A percentile compares a stretch with the other conserved stretches of the same genome.
phyloP scores from a whole-genome alignment of 148 eudicot genomes.

The Pharnaceum exiguum region DNA sequence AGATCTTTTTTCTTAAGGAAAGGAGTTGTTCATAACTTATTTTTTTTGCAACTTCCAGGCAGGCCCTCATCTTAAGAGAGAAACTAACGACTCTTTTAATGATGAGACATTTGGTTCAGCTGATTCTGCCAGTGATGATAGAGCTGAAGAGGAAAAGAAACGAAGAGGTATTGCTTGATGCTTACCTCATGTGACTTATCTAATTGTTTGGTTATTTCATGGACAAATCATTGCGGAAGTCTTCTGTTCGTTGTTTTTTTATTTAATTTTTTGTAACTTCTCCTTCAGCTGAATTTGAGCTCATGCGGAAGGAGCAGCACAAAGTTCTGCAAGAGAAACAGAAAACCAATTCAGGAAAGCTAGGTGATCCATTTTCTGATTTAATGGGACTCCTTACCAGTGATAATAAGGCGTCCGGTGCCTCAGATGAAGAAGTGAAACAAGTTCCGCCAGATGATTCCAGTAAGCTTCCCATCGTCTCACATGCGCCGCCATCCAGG shows the following conservation, averaged over 20 bases:
- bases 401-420: constrained; percentile 30
- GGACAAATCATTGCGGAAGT: background rate
- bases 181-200: background rate
- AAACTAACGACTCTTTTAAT: constrained; percentile 61
- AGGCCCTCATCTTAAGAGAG: constrained; percentile 60
- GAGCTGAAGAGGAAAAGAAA: constrained; percentile 85
- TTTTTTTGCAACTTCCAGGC: constrained; percentile 51
- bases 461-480: constrained; percentile 38
- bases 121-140: constrained; percentile 68
- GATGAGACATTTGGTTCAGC: constrained; percentile 96
- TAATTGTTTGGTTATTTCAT: background rate
- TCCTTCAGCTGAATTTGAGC: constrained; percentile 79
- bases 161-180: constrained; percentile 63
- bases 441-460: constrained; percentile 40
- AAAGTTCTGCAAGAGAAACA: constrained; percentile 80
- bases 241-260: background rate
- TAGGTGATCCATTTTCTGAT: constrained; percentile 36
- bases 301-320: constrained; percentile 93
- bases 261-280: constrained; percentile 1
- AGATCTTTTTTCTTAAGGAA: background rate
- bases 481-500: constrained; percentile 54
- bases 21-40: background rate
- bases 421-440: constrained; percentile 27
- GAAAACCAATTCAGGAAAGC: constrained; percentile 46
- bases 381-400: constrained; percentile 23